Base-by-base conservation (phyloP, 2,329 filamentous ascomycete genomes). In the Aspergillus persii region DNA sequence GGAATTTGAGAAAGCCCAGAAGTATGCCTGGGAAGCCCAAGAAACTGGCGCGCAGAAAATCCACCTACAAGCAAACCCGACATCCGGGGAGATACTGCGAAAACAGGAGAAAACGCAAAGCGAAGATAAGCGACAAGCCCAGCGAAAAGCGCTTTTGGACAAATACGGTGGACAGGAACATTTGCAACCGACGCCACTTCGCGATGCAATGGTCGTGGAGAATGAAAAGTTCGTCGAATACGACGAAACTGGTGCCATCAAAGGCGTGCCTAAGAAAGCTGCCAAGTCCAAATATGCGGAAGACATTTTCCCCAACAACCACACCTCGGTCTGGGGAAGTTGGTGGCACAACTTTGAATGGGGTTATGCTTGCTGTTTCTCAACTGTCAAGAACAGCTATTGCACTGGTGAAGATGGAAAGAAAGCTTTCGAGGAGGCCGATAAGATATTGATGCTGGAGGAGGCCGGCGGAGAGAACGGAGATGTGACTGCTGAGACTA, bases 301-400 rank as follows among this genome's bases (percentile, higher is more conserved):
- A 71, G 92, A 99, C 69, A 83, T 97, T 0, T 80, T 90, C 56
- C 84, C 89, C 73, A 94, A 96, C 79, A 99, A 99, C 71, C 95
- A 99, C 77, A 92, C 86, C 3, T 89, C 89, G 0, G 89, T 96
- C 3, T 99, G 92, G 91, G 95, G 95, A 52, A 96, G 92, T 70
- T 99, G 95, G 95, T 99, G 95, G 95, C 86, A 87, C 55, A 88
- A 91, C 71, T 98, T 97, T 78, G 85, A 89, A 76, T 99, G 95
- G 95, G 95, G 95, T 1, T 99, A 96, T 76, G 85, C 90, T 26
- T 99, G 95, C 76, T 99, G 95, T 80, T 92, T 96, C 74, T 96
- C 92, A 0, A 89, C 87, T 26, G 86, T 96, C 63, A 97, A 96
- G 78, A 98, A 99, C 76, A 96, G 92, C 70, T 99, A 98, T 71